Percentiles rank a stretch among this genome's conserved stretches.
These are phyloP conservation scores for Verticillium isaacii DNA, from an alignment of 2,329 filamentous ascomycete species.

Conservation along the genomic window DNA sequence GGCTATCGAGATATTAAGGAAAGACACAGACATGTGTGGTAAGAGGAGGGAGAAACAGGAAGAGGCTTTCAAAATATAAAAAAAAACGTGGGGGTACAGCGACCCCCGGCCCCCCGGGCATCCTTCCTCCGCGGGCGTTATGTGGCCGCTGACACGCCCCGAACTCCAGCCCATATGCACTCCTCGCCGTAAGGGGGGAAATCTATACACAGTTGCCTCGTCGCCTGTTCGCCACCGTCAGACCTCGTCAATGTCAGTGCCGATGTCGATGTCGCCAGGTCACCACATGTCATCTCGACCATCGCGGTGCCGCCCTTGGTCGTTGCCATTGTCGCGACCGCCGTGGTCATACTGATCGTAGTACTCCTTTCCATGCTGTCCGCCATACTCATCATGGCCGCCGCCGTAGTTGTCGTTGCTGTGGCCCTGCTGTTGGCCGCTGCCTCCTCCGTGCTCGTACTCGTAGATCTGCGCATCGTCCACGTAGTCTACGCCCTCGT, in stretches of 20 bases:
- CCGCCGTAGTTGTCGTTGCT: conserved; percentile 34
- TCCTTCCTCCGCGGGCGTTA: background rate
- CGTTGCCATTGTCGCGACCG: conserved; percentile 18
- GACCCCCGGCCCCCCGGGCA: background rate
- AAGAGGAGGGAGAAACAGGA: background rate
- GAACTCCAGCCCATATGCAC: background rate
- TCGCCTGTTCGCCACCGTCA: background rate
- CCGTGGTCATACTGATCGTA: conserved; percentile 25
- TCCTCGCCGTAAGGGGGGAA: background rate
- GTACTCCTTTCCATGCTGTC: conserved; percentile 33
- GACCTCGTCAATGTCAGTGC: background rate
- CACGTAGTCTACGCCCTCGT: conserved; percentile 43
- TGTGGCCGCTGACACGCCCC: background rate
- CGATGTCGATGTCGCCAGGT: conserved; percentile 9
- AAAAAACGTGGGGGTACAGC: background rate
- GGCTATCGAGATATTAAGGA: background rate
- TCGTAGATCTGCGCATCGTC: conserved; percentile 50
- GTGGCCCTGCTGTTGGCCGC: conserved; percentile 23
- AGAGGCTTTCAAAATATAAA: background rate
- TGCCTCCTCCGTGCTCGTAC: conserved; percentile 41
- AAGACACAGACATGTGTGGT: background rate
- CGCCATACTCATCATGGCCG: conserved; percentile 28
- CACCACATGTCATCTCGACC: conserved; percentile 39
- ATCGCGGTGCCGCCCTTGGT: conserved; percentile 24
- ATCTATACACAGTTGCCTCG: background rate